These are phyloP conservation scores for Penicillium carneum DNA, from an alignment of 2,329 filamentous ascomycete species.

Conservation along the genomic window DNA sequence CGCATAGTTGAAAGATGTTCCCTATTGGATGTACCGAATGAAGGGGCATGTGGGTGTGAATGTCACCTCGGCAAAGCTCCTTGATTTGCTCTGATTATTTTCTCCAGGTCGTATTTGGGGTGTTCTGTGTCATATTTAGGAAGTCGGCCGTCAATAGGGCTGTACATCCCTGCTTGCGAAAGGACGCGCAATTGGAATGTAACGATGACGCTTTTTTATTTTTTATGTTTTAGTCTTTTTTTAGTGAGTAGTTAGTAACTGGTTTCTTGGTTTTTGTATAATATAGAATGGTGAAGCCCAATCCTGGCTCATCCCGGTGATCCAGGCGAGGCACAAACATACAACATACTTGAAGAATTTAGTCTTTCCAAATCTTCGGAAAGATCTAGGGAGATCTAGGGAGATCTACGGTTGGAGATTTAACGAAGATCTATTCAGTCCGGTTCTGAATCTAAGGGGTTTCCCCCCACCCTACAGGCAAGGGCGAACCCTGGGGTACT, in stretches of 20 bases:
- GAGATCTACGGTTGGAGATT: neutral
- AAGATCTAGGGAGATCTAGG: neutral
- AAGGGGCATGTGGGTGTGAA: conserved; percentile 5
- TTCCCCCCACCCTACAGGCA: conserved; percentile 14
- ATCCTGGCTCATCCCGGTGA: conserved; percentile 21
- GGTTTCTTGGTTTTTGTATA: neutral
- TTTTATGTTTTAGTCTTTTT: neutral
- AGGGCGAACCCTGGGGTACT: conserved; percentile 16
- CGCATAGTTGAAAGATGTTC: neutral
- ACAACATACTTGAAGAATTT: too few relatives aligned
- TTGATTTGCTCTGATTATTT: neutral
- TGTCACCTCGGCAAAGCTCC: conserved; percentile 18
- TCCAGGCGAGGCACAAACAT: neutral
- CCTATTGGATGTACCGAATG: conserved; percentile 4
- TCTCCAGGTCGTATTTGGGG: neutral
- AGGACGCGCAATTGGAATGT: conserved; percentile 30
- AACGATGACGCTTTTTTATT: conserved; percentile 8
- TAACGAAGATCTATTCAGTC: conserved; percentile 1
- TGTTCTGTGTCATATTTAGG: conserved; percentile 9
- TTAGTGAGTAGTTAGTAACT: neutral
- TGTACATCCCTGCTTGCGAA: conserved; percentile 19
- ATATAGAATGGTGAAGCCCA: conserved; percentile 11
- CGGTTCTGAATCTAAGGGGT: conserved; percentile 7
- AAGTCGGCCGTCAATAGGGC: conserved; percentile 16
- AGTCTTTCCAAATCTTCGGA: neutral